Base-by-base conservation (phyloP, 768 basidiomycete genomes). In the Mycena venus region DNA sequence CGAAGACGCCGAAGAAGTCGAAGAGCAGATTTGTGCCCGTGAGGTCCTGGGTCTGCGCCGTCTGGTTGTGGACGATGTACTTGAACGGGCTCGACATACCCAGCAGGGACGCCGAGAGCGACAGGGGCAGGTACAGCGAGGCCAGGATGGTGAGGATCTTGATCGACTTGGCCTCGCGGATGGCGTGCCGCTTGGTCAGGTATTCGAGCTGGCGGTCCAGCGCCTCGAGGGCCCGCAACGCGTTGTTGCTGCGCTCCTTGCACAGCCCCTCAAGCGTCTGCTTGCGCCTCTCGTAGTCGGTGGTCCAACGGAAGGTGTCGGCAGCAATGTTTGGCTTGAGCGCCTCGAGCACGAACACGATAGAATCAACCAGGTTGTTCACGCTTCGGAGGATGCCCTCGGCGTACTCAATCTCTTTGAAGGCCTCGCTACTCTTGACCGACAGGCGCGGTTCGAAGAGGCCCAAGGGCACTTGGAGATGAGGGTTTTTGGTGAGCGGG, bases 131-230 rank as follows among this genome's bases (percentile, higher is more conserved):
- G 64, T 65, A 65, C 44, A 65, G 64, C 44, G 64, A 12, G 47
- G 64, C 64, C 44, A 65, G 64, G 64, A 65, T 65, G 64, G 64
- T 65, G 64, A 65, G 64, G 64, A 65, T 42, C 64, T 49, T 65
- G 64, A 65, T 42, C 64, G 64, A 65, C 64, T 51, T 65, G 64
- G 64, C 42, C 64, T 65, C 64, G 64, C 47, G 64, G 64, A 65
- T 65, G 49, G 64, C 64, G 64, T 65, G 64, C 64, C 64, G 64
- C 64, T 65, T 65, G 64, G 64, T 65, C 64, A 65, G 64, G 64
- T 65, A 65, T 27, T 65, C 64, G 64, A 65, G 64, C 64, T 65
- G 64, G 49, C 64, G 64, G 64, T 65, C 51, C 64, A 65, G 64
- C 64, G 64, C 64, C 44, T 65, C 64, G 42, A 65, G 64, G 64